Conservation (phyloP, 331 rosid species). For the Malus hybrid region DNA sequence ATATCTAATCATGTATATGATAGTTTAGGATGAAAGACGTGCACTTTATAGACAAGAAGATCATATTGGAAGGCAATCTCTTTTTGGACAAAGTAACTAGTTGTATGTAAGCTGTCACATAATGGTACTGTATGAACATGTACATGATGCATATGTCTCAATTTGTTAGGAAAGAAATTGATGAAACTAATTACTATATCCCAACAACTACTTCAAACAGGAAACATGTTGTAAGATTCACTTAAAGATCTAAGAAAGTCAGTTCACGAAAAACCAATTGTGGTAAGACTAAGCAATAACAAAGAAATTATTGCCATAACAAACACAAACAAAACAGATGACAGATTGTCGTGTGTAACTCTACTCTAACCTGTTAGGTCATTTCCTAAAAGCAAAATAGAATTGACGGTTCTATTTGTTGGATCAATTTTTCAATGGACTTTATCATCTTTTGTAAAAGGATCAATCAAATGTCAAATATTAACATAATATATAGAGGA, state of each 20-base stretch:
- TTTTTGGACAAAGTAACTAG: background rate
- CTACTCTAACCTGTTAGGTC: background rate
- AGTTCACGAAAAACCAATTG: background rate
- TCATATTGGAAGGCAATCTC: background rate
- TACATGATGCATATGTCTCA: background rate
- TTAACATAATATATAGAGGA: background rate
- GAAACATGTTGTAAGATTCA: background rate
- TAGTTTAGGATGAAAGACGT: conserved; percentile 1
- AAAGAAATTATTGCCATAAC: background rate
- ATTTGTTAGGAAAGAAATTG: background rate
- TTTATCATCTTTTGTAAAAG: background rate
- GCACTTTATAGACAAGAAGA: background rate
- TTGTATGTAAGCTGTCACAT: background rate
- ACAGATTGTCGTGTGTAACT: background rate
- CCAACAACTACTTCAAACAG: background rate
- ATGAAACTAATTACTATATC: background rate
- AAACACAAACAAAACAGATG: background rate
- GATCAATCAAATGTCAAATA: background rate
- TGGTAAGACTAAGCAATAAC: background rate
- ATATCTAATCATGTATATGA: background rate
- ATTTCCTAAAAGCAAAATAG: background rate
- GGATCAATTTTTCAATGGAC: background rate
- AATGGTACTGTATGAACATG: background rate
- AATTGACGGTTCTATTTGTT: background rate
- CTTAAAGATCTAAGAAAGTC: background rate